phyloP scores from a whole-genome alignment of 2,329 filamentous ascomycete genomes.

The Phialophora verrucosa region DNA sequence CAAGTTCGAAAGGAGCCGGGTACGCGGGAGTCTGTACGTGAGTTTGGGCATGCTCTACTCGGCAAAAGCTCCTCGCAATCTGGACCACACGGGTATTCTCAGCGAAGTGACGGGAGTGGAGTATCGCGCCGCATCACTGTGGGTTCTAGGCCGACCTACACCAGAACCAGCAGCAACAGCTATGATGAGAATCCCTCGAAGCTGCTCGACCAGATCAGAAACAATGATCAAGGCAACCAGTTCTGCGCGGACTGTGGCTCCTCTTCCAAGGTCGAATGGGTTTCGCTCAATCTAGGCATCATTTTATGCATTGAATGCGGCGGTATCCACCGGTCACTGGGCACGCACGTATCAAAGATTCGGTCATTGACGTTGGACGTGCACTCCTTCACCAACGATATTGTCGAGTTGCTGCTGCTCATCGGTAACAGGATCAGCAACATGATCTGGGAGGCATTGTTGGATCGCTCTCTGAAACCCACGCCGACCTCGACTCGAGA shows the following conservation, averaged over 20 bases:
- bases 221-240: conserved; percentile 88
- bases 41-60: conserved; percentile 86
- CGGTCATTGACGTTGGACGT: conserved; percentile 94
- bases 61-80: conserved; percentile 78
- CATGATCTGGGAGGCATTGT: conserved; percentile 89
- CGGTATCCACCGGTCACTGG: conserved; percentile 92
- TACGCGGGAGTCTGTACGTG: conserved; percentile 8
- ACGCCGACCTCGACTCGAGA: conserved; percentile 79
- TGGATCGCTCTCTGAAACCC: conserved; percentile 77
- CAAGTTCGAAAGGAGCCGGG: conserved; percentile 62
- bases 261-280: conserved; percentile 94
- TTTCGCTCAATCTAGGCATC: conserved; percentile 96
- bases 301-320: conserved; percentile 98
- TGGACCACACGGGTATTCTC: conserved; percentile 58
- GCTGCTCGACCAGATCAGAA: conserved; percentile 82
- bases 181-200: conserved; percentile 80
- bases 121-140: conserved; percentile 89
- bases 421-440: conserved; percentile 95
- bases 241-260: conserved; percentile 95
- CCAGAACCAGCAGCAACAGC: conserved; percentile 70
- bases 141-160: conserved; percentile 78
- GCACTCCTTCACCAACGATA: conserved; percentile 94
- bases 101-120: conserved; percentile 55
- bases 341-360: conserved; percentile 97
- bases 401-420: conserved; percentile 88